Conservation (phyloP, 106 monocot species). For the Triglochin maritima region DNA sequence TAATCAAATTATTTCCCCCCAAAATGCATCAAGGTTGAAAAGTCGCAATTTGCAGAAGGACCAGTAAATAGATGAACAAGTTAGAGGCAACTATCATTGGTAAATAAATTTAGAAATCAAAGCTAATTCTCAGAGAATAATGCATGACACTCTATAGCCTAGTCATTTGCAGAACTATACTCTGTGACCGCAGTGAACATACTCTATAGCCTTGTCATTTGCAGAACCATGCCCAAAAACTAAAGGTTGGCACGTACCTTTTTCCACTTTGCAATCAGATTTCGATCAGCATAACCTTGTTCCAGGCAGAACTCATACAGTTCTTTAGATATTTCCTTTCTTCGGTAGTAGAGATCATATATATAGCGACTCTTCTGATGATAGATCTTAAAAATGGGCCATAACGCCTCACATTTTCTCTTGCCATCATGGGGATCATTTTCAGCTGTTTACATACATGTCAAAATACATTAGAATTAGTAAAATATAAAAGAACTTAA, state of each 20-base stretch:
- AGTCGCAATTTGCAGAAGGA: too few relatives aligned
- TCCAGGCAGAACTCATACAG: slow-evolving; percentile 88
- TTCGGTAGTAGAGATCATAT: slow-evolving; percentile 71
- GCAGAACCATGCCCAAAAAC: neutral
- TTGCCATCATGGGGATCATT: slow-evolving; percentile 94
- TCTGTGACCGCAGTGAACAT: too few relatives aligned
- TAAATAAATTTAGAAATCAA: too few relatives aligned
- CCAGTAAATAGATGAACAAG: too few relatives aligned
- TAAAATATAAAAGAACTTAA: neutral
- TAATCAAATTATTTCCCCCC: too few relatives aligned
- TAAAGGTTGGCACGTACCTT: slow-evolving; percentile 32
- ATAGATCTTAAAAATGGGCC: slow-evolving; percentile 73
- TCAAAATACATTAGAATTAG: neutral
- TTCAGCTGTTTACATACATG: slow-evolving; percentile 37
- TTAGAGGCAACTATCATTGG: too few relatives aligned
- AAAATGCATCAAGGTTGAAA: too few relatives aligned
- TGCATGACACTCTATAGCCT: neutral
- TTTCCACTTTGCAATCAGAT: slow-evolving; percentile 98
- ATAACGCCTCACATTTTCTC: slow-evolving; percentile 83
- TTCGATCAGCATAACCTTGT: slow-evolving; percentile 80
- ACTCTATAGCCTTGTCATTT: neutral
- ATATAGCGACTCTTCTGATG: slow-evolving; percentile 89
- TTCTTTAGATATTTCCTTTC: slow-evolving; percentile 87
- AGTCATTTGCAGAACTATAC: neutral
- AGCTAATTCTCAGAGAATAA: too few relatives aligned